A percentile compares a stretch with the other conserved stretches of the same genome.
Conservation (phyloP, 208 protist genomes). For the Balamuthia mandrillaris region DNA sequence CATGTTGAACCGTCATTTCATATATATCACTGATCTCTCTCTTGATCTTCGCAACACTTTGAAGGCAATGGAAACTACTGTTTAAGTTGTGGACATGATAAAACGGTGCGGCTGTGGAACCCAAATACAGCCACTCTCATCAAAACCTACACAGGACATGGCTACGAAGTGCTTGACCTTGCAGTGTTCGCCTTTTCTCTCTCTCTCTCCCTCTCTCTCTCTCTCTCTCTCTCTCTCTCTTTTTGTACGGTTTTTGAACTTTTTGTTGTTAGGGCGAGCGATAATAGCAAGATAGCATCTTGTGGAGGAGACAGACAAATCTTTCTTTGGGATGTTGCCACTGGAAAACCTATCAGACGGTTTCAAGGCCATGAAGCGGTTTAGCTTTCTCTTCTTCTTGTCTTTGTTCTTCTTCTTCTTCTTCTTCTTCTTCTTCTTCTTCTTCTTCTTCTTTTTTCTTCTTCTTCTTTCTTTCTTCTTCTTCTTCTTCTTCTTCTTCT, state of each 20-base stretch:
- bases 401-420: not conserved
- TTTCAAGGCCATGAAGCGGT: constrained; percentile 46
- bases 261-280: not conserved
- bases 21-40: too few species aligned
- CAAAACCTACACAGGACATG: constrained; percentile 51
- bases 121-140: constrained; percentile 42
- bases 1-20: too few species aligned
- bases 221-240: not conserved
- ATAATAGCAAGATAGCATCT: constrained; percentile 45
- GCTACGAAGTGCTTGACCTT: constrained; percentile 52
- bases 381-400: not conserved
- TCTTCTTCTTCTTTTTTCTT: not conserved
- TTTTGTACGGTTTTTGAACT: not conserved
- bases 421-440: not conserved
- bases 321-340: constrained; percentile 51
- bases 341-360: constrained; percentile 29
- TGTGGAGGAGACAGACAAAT: constrained; percentile 51
- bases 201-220: not conserved
- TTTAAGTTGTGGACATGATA: constrained; percentile 24
- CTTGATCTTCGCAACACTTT: too few species aligned
- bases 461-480: not conserved
- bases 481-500: not conserved
- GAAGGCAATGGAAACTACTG: constrained; percentile 35
- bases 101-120: constrained; percentile 50
- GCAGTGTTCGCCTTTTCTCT: not conserved